Evolutionary conservation across 2,329 filamentous ascomycete species (phyloP).

Genomic region (Pseudogymnoascus sp.): DNA sequence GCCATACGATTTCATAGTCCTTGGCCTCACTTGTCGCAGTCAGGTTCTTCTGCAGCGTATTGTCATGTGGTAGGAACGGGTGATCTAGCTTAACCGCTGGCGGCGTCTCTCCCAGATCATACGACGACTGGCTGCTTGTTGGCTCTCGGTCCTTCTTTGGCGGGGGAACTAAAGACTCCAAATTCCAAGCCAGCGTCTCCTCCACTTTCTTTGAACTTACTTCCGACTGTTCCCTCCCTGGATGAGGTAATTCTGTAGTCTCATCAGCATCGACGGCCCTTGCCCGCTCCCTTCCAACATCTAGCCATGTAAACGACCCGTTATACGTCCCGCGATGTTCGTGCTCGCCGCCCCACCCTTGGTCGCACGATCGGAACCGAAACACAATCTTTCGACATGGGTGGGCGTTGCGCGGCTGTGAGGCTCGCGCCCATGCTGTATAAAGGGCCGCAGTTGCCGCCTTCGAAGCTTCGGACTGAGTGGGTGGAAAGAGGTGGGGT

Average conservation of each 20-base stretch:
- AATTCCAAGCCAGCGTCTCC: background rate
- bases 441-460: background rate
- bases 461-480: background rate
- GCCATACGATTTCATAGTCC: conserved; percentile 47
- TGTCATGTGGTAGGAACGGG: conserved; percentile 31
- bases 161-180: background rate
- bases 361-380: conserved; percentile 49
- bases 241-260: background rate
- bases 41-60: conserved; percentile 40
- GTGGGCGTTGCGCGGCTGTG: conserved; percentile 25
- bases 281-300: conserved; percentile 52
- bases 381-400: conserved; percentile 58
- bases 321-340: conserved; percentile 34
- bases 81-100: conserved; percentile 26
- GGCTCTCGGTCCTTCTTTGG: background rate
- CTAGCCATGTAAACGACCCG: conserved; percentile 56
- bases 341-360: conserved; percentile 45
- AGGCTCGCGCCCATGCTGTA: conserved; percentile 16
- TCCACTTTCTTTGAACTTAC: background rate
- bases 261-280: conserved; percentile 28
- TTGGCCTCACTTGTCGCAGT: conserved; percentile 33
- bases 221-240: background rate
- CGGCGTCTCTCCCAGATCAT: background rate
- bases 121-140: too few species aligned
- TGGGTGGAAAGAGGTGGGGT: background rate